Evolutionary conservation across 768 basidiomycete species (phyloP).

Genomic region (Trametes meyenii): DNA sequence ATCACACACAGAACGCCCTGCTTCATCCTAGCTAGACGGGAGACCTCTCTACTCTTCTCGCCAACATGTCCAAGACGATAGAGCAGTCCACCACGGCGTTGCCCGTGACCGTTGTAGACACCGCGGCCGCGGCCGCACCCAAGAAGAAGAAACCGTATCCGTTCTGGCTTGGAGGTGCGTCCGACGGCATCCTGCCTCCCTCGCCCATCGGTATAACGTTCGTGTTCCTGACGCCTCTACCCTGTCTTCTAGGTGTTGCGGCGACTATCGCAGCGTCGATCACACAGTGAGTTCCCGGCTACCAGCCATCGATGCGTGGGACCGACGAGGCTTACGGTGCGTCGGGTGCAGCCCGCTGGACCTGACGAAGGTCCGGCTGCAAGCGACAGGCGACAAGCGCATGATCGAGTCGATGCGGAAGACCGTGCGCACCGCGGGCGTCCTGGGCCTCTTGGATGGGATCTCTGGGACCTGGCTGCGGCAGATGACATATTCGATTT

Average conservation of each 20-base stretch:
- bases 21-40: background rate
- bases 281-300: constrained; percentile 63
- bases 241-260: constrained; percentile 54
- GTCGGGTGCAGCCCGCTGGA: constrained; percentile 66
- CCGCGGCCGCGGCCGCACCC: background rate
- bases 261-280: constrained; percentile 89
- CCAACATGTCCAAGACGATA: constrained; percentile 17
- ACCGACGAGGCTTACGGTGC: background rate
- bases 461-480: constrained; percentile 88
- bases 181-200: background rate
- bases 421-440: constrained; percentile 80
- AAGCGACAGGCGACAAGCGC: constrained; percentile 89
- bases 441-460: constrained; percentile 80
- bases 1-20: background rate
- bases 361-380: constrained; percentile 89
- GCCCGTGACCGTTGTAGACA: constrained; percentile 14
- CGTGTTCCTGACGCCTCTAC: constrained; percentile 1
- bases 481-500: constrained; percentile 92
- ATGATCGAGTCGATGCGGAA: constrained; percentile 85
- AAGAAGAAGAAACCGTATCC: constrained; percentile 75
- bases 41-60: constrained; percentile 5
- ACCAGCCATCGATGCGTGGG: background rate
- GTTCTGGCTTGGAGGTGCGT: constrained; percentile 80
- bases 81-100: constrained; percentile 13
- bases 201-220: no score